A percentile compares a stretch with the other conserved stretches of the same genome.
These are phyloP conservation scores for Coelastrella sp. DNA, from an alignment of 139 green algal genomes.

Conservation along the genomic window DNA sequence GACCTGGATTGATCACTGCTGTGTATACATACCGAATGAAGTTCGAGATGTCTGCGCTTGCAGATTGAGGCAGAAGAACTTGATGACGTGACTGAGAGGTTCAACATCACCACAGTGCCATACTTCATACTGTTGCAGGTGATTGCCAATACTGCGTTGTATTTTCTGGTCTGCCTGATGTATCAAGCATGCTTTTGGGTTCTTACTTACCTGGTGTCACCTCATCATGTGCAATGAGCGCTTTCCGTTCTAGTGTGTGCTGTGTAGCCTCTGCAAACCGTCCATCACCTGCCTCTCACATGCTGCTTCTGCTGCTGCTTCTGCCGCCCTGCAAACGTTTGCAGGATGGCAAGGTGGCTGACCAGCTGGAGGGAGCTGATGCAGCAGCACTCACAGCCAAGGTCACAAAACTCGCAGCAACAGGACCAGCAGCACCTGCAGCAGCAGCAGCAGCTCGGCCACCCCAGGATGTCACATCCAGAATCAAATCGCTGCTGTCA, in stretches of 20 bases:
- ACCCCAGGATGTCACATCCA: conserved; percentile 40
- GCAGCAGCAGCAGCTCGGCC: conserved; percentile 24
- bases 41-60: background rate
- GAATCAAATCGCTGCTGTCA: conserved; percentile 72
- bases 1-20: background rate
- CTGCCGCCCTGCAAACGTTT: background rate
- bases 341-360: conserved; percentile 61
- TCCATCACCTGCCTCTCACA: background rate
- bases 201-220: too few species aligned
- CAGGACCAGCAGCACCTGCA: conserved; percentile 6
- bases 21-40: background rate
- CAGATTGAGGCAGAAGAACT: conserved; percentile 89
- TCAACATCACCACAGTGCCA: conserved; percentile 80
- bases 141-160: background rate
- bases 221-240: too few species aligned
- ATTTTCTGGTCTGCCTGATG: background rate
- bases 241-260: too few species aligned
- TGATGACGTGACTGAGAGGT: conserved; percentile 76
- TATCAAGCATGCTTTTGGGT: too few species aligned
- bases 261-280: too few species aligned
- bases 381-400: conserved; percentile 68
- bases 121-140: conserved; percentile 79
- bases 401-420: conserved; percentile 52
- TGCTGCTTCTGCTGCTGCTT: background rate
- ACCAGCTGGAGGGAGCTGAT: conserved; percentile 86